Percentiles rank a stretch among this genome's conserved stretches.
Conservation (phyloP, 768 basidiomycete genomes). For the Cyclocybe cylindracea region DNA sequence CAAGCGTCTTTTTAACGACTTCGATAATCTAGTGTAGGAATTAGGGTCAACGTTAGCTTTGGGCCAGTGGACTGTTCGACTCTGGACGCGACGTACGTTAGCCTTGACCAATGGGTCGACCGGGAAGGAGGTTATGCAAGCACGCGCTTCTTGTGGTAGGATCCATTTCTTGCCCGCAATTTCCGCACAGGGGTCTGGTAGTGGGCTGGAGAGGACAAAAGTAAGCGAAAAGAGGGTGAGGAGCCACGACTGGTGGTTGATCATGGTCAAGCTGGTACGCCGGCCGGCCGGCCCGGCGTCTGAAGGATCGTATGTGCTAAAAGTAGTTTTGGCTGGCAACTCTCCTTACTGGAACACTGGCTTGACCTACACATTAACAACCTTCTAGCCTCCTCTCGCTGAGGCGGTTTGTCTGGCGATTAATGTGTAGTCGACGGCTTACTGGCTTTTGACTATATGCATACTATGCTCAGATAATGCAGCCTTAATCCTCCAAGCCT, state of each 20-base stretch:
- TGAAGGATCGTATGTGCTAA: too few relatives aligned
- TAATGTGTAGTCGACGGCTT: too few relatives aligned
- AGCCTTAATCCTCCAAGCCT: too few relatives aligned
- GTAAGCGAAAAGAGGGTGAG: neutral
- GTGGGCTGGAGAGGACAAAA: slow-evolving; percentile 4
- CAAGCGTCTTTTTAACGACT: slow-evolving; percentile 55
- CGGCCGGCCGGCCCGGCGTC: too few relatives aligned
- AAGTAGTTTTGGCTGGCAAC: too few relatives aligned
- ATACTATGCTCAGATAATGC: too few relatives aligned
- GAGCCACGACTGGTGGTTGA: slow-evolving; percentile 3
- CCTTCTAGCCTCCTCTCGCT: too few relatives aligned
- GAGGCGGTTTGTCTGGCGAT: too few relatives aligned
- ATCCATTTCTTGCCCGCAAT: slow-evolving; percentile 61
- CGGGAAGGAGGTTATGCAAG: slow-evolving; percentile 51
- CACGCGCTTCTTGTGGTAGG: slow-evolving; percentile 48
- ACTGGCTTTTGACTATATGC: too few relatives aligned
- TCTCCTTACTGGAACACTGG: too few relatives aligned
- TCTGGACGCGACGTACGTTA: slow-evolving; percentile 41
- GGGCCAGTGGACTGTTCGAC: neutral
- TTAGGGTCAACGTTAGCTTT: neutral
- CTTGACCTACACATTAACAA: too few relatives aligned
- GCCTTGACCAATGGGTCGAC: slow-evolving; percentile 46
- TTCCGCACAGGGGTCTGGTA: slow-evolving; percentile 47
- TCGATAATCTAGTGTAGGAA: slow-evolving; percentile 45
- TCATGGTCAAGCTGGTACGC: neutral